These are phyloP conservation scores for Coelastrella sp. DNA, from an alignment of 139 green algal genomes.

Conservation along the genomic window DNA sequence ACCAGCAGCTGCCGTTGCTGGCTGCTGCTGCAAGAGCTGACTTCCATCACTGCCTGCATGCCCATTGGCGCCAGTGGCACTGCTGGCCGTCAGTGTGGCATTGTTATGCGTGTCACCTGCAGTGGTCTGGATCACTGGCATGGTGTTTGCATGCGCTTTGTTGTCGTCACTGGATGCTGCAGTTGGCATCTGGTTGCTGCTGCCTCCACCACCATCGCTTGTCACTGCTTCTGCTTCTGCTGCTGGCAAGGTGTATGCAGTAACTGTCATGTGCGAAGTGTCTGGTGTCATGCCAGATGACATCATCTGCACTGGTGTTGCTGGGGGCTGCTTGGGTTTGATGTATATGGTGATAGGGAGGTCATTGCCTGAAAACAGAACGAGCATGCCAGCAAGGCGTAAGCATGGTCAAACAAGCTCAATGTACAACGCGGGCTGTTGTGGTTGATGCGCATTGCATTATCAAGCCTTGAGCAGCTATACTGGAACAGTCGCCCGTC, in stretches of 20 bases:
- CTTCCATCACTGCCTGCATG: not conserved
- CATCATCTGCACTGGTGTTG: not conserved
- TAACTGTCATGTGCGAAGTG: not conserved
- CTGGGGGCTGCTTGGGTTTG: not conserved
- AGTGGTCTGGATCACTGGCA: no score
- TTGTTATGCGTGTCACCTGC: no score
- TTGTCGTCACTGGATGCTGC: not conserved
- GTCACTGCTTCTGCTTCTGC: not conserved
- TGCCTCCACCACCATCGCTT: not conserved
- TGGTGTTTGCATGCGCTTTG: no score
- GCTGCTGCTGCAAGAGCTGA: not conserved
- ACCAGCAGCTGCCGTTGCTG: not conserved
- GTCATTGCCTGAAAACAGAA: not conserved
- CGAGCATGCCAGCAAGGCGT: no score
- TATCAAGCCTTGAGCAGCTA: no score
- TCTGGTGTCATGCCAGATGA: not conserved
- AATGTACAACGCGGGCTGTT: no score
- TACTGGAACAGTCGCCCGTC: no score
- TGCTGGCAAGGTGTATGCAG: not conserved
- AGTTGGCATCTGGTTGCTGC: not conserved
- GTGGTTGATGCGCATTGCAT: no score
- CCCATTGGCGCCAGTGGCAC: no score
- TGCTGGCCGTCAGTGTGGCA: no score
- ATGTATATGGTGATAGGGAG: not conserved
- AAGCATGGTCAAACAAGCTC: no score